Evolutionary conservation across 2,329 filamentous ascomycete genomes (phyloP), one percentile per base, ranked within the genome.

Genomic region (Pseudogymnoascus sp.): DNA sequence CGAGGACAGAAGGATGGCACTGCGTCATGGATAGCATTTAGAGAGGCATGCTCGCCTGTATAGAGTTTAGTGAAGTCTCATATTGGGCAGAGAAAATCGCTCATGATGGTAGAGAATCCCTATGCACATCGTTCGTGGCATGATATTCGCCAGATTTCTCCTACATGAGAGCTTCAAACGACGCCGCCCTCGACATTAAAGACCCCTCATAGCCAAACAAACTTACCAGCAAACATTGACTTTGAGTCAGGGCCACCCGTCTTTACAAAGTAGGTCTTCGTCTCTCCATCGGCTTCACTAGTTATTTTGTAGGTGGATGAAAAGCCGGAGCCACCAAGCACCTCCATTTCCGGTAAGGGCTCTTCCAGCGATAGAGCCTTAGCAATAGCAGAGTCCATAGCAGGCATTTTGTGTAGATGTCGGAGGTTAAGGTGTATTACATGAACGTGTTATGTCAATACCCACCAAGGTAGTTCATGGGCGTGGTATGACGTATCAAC

Each of bases 1-100:
- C 81, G 80, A 0, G 93, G 92, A 71, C 90, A 93, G 61, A 97
- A 83, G 33, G 82, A 82, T 1, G 91, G 89, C 0, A 95, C 88
- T 12, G 80, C 79, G 53, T 79, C 72, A 72, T 91, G 83, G 68
- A 98, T 90, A 62, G 91, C 90, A 71, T 92, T 93, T 62, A 97
- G 84, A 2, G 91, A 96, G 60, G 84, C 84, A 72, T 91, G 88
- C 75, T 97, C 93, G 65, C 93, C 90, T 84, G 70, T 68, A 66
- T 19, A 75, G 73, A 74, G 76, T 77, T 59, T 76, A 72, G 61
- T 69, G 66, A 8, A 78, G 14, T 24, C 19, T 46, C 35, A 53
- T 19, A 31, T 19, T 50, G 12, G 24, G 14, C 22, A n/a, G 16
- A 1, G 10, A 19, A 33, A 56, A 19, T 16, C 26, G 12, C 26